Base-by-base conservation (phyloP, 2,329 filamentous ascomycete genomes). In the Xylariales sp. region DNA sequence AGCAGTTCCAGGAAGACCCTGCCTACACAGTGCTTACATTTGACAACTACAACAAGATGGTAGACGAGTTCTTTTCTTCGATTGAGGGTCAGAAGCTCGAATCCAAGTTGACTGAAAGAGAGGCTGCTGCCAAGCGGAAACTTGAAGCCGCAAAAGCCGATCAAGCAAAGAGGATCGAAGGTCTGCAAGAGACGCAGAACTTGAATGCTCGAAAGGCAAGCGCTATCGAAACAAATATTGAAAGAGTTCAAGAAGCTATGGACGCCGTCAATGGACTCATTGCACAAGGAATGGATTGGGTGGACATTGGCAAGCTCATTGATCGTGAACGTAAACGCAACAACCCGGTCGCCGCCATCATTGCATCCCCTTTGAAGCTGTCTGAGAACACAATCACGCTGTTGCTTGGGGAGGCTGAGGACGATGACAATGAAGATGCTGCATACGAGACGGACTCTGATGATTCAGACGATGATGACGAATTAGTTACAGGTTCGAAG, bases 41-140 rank as follows among this genome's bases (percentile, higher is more conserved):
- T 48, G 76, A 88, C 6, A 85, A 82, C 8, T 97, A 94, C 69
- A 96, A 96, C 60, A 85, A 85, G 55, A 93, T 89, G 0, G 89
- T 95, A 0, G 93, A 98, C 56, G 88, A 95, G 49, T 98, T 96
- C 66, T 97, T 95, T 60, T 97, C 93, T 0, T 97, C 91, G 0
- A 78, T 97, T 18, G 93, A 98, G 63, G 88, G 90, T 0, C 91
- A 96, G 57, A 95, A 88, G 57, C 72, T 97, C 1, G 85, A 95
- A 59, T 94, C 88, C 2, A 77, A 81, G 37, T 66, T 97, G 5
- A 80, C 79, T 4, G 91, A 97, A 59, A 79, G 84, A 33, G 89
- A 98, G 60, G 80, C 84, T 15, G 72, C 76, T 4, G 93, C 93
- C 4, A 86, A 83, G 62, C 80, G 79, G 53, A 95, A 94, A 59